Percentiles rank a stretch among this genome's conserved stretches.
Conservation (phyloP, 345 rosid genomes). For the Atalantia buxifolia region DNA sequence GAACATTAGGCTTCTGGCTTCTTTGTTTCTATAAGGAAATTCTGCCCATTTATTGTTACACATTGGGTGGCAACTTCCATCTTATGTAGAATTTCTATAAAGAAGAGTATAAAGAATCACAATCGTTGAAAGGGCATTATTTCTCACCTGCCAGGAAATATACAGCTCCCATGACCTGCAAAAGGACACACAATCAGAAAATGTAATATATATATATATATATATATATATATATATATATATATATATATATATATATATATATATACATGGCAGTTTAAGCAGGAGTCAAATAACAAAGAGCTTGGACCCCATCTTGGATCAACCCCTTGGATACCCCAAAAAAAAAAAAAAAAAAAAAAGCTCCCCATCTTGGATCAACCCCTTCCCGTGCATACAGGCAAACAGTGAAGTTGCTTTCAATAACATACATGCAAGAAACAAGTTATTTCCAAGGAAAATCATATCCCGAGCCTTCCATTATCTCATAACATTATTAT, state of each 20-base stretch:
- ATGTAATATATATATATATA: slow-evolving; percentile 6
- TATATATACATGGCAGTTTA: not conserved
- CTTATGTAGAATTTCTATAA: not conserved
- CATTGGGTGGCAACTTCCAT: not conserved
- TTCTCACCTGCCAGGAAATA: slow-evolving; percentile 91
- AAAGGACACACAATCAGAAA: slow-evolving; percentile 18
- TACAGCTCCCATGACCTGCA: slow-evolving; percentile 91
- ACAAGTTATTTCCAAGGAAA: slow-evolving; percentile 11
- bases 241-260: not conserved
- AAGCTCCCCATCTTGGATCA: slow-evolving; percentile 3
- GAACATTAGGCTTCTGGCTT: not conserved
- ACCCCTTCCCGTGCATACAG: not conserved
- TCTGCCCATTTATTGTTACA: not conserved
- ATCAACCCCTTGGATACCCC: too few relatives aligned
- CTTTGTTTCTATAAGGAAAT: slow-evolving; percentile 4
- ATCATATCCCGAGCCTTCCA: not conserved
- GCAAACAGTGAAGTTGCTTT: slow-evolving; percentile 17
- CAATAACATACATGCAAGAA: slow-evolving; percentile 3
- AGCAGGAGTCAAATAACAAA: slow-evolving; percentile 9
- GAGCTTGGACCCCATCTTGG: slow-evolving; percentile 6
- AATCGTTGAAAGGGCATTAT: not conserved
- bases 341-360: too few relatives aligned
- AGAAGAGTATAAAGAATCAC: not conserved
- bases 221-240: rapidly evolving
- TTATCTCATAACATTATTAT: slow-evolving; percentile 8